Percentiles rank a stretch among this genome's conserved stretches.
These are phyloP conservation scores for Parastagonospora nodorum DNA, from an alignment of 2,329 filamentous ascomycete species.

Conservation along the genomic window DNA sequence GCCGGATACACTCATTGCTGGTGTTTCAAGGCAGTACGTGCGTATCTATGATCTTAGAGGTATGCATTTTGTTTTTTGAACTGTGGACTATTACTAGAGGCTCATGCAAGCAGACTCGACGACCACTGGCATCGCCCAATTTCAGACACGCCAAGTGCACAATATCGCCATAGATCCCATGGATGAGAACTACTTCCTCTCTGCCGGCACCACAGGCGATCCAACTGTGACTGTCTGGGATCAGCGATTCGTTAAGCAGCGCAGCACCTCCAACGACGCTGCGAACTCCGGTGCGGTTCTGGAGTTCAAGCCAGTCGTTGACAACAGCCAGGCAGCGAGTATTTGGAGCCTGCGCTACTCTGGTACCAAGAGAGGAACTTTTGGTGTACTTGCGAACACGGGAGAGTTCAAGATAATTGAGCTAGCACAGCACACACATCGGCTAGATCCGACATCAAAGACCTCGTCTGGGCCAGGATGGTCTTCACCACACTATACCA, in stretches of 20 bases:
- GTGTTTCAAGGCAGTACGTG: slow-evolving; percentile 75
- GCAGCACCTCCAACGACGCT: slow-evolving; percentile 48
- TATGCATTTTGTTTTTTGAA: slow-evolving; percentile 49
- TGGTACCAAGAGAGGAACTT: slow-evolving; percentile 60
- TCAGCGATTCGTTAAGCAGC: slow-evolving; percentile 58
- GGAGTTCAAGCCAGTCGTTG: slow-evolving; percentile 62
- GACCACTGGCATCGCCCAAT: slow-evolving; percentile 54
- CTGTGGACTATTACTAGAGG: background rate
- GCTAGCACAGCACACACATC: slow-evolving; percentile 56
- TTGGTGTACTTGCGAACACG: slow-evolving; percentile 63
- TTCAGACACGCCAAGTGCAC: slow-evolving; percentile 64
- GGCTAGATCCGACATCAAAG: slow-evolving; percentile 26
- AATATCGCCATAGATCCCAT: slow-evolving; percentile 77
- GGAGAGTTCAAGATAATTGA: slow-evolving; percentile 64
- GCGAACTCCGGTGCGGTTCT: slow-evolving; percentile 62
- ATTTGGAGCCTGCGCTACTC: slow-evolving; percentile 69
- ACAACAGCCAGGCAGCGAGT: slow-evolving; percentile 53
- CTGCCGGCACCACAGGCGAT: slow-evolving; percentile 72
- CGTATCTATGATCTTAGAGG: slow-evolving; percentile 80
- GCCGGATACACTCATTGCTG: slow-evolving; percentile 75
- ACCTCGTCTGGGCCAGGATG: slow-evolving; percentile 39
- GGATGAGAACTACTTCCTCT: slow-evolving; percentile 84
- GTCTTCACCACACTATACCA: slow-evolving; percentile 52
- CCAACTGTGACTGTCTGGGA: slow-evolving; percentile 81
- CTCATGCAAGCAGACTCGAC: slow-evolving; percentile 41